Conservation (phyloP, 768 basidiomycete genomes). For the Galerina sulciceps region DNA sequence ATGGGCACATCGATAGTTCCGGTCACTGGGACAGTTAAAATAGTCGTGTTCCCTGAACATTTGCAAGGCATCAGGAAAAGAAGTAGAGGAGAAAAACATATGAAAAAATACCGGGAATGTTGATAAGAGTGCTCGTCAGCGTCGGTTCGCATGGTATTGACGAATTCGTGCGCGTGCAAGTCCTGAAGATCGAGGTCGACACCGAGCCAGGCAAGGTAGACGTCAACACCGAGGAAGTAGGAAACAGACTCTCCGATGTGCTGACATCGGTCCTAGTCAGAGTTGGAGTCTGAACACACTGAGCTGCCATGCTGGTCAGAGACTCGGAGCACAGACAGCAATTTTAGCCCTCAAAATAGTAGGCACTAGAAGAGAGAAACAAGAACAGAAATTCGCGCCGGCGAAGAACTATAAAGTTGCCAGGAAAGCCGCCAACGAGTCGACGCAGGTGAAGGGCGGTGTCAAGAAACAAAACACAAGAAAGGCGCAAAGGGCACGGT, state of each 20-base stretch:
- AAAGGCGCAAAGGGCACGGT: constrained; percentile 8
- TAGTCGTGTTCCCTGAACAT: constrained; percentile 19
- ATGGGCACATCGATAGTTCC: constrained; percentile 21
- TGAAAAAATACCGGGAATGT: constrained; percentile 23
- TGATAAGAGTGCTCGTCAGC: constrained; percentile 15
- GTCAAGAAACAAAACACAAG: not conserved
- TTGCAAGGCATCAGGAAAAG: not conserved
- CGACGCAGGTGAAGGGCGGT: constrained; percentile 21
- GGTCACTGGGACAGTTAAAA: constrained; percentile 21
- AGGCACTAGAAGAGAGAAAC: not conserved
- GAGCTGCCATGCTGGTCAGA: constrained; percentile 15
- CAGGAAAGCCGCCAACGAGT: constrained; percentile 21
- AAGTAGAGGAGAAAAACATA: not conserved
- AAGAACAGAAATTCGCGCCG: constrained; percentile 1
- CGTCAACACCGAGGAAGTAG: constrained; percentile 16
- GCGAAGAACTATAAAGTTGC: not conserved
- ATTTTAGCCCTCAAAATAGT: not conserved
- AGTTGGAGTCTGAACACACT: constrained; percentile 22
- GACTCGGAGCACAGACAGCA: constrained; percentile 1
- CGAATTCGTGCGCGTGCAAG: constrained; percentile 14
- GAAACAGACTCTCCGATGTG: constrained; percentile 24
- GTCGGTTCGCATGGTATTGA: constrained; percentile 17
- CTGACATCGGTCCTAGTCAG: constrained; percentile 22
- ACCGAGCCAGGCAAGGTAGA: constrained; percentile 20
- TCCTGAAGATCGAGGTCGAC: constrained; percentile 18